phyloP scores from a whole-genome alignment of 2,329 filamentous ascomycete genomes.

The Graphilbum fragrans region DNA sequence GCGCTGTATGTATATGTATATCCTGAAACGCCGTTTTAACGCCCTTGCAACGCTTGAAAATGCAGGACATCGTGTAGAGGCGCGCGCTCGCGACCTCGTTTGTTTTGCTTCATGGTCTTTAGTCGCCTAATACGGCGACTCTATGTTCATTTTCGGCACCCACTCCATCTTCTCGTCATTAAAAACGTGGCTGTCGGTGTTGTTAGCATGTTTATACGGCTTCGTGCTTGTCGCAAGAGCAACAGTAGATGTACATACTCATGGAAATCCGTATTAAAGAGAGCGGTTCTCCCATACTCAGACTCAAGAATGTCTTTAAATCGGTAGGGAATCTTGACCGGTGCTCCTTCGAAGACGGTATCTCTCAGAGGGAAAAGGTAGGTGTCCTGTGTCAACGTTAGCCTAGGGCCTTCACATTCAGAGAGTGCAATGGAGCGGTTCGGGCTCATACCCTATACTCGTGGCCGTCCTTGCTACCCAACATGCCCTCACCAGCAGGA shows the following conservation, averaged over 20 bases:
- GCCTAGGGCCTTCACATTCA: too few relatives aligned
- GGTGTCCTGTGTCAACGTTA: too few relatives aligned
- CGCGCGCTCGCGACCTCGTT: too few relatives aligned
- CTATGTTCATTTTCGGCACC: slow-evolving; percentile 7
- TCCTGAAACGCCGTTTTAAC: too few relatives aligned
- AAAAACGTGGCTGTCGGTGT: slow-evolving; percentile 10
- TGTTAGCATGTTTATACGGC: too few relatives aligned
- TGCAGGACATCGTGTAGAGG: too few relatives aligned
- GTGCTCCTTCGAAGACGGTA: slow-evolving; percentile 54
- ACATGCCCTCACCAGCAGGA: slow-evolving; percentile 27
- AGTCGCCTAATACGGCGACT: too few relatives aligned
- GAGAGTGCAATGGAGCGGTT: too few relatives aligned
- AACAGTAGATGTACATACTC: slow-evolving; percentile 26
- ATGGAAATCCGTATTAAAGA: slow-evolving; percentile 38
- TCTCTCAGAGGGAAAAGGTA: slow-evolving; percentile 59
- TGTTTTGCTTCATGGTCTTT: too few relatives aligned
- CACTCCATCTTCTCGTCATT: slow-evolving; percentile 10
- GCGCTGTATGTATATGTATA: too few relatives aligned
- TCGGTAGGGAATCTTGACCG: slow-evolving; percentile 52
- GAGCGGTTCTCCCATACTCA: slow-evolving; percentile 41
- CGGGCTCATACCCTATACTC: slow-evolving; percentile 32
- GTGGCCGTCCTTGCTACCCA: slow-evolving; percentile 39
- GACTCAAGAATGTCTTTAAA: slow-evolving; percentile 46
- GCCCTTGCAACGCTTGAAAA: too few relatives aligned
- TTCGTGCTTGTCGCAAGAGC: too few relatives aligned